Evolutionary conservation across 306 rosid genomes (phyloP).

Genomic region (Vigna nakashimae): DNA sequence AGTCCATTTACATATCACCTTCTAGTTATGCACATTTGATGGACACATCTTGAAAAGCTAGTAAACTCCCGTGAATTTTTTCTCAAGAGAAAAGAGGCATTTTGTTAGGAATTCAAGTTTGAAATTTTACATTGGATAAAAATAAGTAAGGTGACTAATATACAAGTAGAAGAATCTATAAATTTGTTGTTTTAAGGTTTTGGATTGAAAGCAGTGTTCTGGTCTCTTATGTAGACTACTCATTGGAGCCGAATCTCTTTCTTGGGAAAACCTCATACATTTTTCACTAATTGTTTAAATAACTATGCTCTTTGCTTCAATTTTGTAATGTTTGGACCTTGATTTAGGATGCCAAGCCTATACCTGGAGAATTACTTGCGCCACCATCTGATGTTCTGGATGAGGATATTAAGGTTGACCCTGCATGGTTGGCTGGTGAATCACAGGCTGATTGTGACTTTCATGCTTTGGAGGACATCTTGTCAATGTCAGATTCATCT

Average conservation of each 20-base stretch:
- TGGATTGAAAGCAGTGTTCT: too few species aligned
- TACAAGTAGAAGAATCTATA: too few species aligned
- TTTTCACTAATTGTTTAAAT: not conserved
- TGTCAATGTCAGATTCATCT: constrained; percentile 46
- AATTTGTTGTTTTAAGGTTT: too few species aligned
- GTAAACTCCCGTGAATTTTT: not conserved
- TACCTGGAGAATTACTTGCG: constrained; percentile 35
- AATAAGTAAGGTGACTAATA: too few species aligned
- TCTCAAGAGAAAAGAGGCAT: not conserved
- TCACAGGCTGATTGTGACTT: constrained; percentile 62
- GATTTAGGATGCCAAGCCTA: constrained; percentile 53
- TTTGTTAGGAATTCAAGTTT: not conserved
- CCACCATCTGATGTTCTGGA: constrained; percentile 40
- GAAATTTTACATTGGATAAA: not conserved
- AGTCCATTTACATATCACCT: too few species aligned
- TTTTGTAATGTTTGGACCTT: constrained; percentile 13
- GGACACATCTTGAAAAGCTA: too few species aligned
- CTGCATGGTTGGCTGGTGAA: constrained; percentile 70
- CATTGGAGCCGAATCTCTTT: too few species aligned
- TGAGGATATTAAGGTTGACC: constrained; percentile 41
- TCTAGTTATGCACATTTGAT: too few species aligned
- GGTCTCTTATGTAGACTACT: too few species aligned
- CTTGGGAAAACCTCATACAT: too few species aligned
- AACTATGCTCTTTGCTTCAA: constrained; percentile 29
- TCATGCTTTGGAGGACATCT: constrained; percentile 53